Evolutionary conservation across 108 stramenopile genomes (phyloP), one percentile per base, ranked within the genome.

Genomic region (Cyclotella cryptica): DNA sequence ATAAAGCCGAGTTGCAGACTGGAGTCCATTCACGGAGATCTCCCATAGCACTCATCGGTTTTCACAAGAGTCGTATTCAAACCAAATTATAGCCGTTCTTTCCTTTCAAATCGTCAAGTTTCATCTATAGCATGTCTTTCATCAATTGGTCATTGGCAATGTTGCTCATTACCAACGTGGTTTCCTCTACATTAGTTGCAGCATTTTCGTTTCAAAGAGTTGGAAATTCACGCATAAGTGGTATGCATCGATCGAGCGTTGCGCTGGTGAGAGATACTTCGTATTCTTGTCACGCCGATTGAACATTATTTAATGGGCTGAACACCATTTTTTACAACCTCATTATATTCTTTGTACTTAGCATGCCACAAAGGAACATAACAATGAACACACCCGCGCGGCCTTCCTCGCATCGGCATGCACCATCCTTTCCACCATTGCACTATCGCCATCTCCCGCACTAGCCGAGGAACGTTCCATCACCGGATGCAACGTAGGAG

Each of bases 401-500:
- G 19, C 67, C 0, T 68, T 52, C 49, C 67, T 68, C 49, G 10
- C 51, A 52, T 53, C 67, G 6, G 52, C 67, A 35, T 52, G 17
- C 49, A 17, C 49, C 8, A 19, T 44, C 27, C 28, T 68, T 10
- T 51, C 49, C 18, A n/a, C 67, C 17, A n/a, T 68, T 17, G 10
- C 35, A 17, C 28, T 68, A 10, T 35, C 49, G 18, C 51, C 67
- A 68, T 35, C 26, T 51, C 67, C 46, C 28, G 27, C 49, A 18
- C 49, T 45, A 7, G 67, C 67, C 26, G 1, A 19, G 0, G 46
- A 45, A 47, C 66, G 42, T 54, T 54, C 71, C 22, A 66, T 79
- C 40, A 45, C 47, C 4, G 68, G 63, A 40, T 75, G 79, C 47
- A 29, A 53, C 15, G n/a, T 64, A 61, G 71, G 65, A 40, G 39